Evolutionary conservation across 768 basidiomycete species (phyloP).

Genomic region (Tylopilus vinaceipallidus): DNA sequence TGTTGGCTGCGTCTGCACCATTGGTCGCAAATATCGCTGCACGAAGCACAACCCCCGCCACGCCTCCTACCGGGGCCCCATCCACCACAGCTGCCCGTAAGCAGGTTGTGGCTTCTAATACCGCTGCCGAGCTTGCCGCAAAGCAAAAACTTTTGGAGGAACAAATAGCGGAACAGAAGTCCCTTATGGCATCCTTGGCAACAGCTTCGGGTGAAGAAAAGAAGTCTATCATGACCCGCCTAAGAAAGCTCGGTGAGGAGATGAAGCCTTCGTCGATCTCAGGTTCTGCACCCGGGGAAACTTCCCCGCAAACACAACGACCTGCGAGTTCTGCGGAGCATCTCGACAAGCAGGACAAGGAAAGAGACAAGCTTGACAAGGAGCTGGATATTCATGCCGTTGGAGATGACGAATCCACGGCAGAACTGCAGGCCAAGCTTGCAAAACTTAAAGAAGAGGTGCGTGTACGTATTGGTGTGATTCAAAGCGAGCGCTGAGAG

Average conservation of each 20-base stretch:
- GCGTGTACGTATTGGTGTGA: constrained; percentile 25
- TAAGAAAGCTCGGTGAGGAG: constrained; percentile 78
- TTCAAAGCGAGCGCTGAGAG: constrained; percentile 6
- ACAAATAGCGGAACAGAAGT: constrained; percentile 87
- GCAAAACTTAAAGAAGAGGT: constrained; percentile 81
- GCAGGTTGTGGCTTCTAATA: constrained; percentile 31
- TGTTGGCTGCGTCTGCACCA: constrained; percentile 79
- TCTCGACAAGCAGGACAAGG: constrained; percentile 48
- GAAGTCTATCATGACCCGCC: constrained; percentile 70
- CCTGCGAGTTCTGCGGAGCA: constrained; percentile 29
- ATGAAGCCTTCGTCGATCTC: constrained; percentile 50
- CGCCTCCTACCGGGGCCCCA: constrained; percentile 32
- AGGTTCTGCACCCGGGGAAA: constrained; percentile 28
- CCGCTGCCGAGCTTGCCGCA: constrained; percentile 56
- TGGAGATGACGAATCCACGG: constrained; percentile 49
- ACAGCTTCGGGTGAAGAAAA: constrained; percentile 70
- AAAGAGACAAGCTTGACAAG: constrained; percentile 71
- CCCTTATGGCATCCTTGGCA: constrained; percentile 68
- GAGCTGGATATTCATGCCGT: constrained; percentile 70
- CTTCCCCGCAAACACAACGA: constrained; percentile 25
- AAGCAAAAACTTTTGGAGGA: constrained; percentile 77
- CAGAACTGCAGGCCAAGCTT: constrained; percentile 70
- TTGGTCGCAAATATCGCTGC: constrained; percentile 62
- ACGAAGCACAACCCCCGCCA: constrained; percentile 48
- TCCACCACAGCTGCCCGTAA: constrained; percentile 36